Percentiles rank a stretch among this genome's conserved stretches.
Conservation (phyloP, 2,329 filamentous ascomycete genomes). For the Diaporthe caulivora region DNA sequence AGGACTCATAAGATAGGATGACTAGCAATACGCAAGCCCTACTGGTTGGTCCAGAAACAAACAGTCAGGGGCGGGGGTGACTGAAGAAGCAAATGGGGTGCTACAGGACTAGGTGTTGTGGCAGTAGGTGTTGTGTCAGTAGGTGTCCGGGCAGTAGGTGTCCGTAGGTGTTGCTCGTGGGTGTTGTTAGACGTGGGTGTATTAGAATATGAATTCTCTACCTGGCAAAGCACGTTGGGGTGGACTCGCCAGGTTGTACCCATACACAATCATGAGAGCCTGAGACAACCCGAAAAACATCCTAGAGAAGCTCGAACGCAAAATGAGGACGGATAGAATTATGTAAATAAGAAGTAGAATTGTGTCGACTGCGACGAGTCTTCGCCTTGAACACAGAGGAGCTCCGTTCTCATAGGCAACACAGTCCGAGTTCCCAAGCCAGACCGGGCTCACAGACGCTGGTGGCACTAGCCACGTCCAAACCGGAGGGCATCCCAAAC, state of each 20-base stretch:
- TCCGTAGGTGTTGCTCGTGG: too few relatives aligned
- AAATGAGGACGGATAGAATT: not conserved
- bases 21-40: not conserved
- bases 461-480: not conserved
- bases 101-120: too few relatives aligned
- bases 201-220: too few relatives aligned
- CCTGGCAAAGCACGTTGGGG: not conserved
- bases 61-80: not conserved
- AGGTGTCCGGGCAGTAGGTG: too few relatives aligned
- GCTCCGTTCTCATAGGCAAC: not conserved
- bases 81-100: not conserved
- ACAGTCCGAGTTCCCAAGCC: conserved; percentile 3
- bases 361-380: not conserved
- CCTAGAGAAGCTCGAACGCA: not conserved
- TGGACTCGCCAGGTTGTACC: not conserved
- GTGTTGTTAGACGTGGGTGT: too few relatives aligned
- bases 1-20: not conserved
- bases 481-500: not conserved
- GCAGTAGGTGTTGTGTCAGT: too few relatives aligned
- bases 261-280: not conserved
- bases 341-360: conserved; percentile 4
- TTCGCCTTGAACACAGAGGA: not conserved
- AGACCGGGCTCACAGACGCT: not conserved
- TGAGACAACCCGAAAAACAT: not conserved
- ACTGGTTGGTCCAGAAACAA: not conserved